These are phyloP conservation scores for Kwoniella shandongensis DNA, from an alignment of 768 basidiomycete genomes.

Conservation along the genomic window DNA sequence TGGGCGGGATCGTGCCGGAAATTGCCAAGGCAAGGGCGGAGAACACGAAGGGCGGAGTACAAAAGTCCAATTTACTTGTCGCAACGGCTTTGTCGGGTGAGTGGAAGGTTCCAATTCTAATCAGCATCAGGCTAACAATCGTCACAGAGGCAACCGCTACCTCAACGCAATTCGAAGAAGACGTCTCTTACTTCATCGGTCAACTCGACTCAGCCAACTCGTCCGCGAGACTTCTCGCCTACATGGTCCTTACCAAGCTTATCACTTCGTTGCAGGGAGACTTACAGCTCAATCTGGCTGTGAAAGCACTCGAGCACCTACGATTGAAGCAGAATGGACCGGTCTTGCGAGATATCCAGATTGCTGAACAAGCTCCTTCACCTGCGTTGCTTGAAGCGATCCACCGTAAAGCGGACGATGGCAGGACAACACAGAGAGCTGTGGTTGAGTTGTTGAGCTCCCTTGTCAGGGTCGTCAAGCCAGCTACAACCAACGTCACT, in stretches of 20 bases:
- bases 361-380: constrained; percentile 10
- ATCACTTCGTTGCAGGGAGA: constrained; percentile 62
- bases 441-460: constrained; percentile 33
- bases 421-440: constrained; percentile 31
- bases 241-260: constrained; percentile 66
- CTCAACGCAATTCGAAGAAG: constrained; percentile 57
- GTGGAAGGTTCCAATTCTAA: no score
- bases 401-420: constrained; percentile 27
- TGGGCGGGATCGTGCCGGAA: constrained; percentile 12
- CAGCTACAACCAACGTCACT: constrained; percentile 6
- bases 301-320: constrained; percentile 34
- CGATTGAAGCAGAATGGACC: background rate
- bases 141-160: constrained; percentile 65
- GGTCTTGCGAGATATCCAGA: constrained; percentile 9
- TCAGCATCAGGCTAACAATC: constrained; percentile 5
- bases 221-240: constrained; percentile 62
- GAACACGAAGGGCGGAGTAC: background rate
- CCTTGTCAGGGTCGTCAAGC: constrained; percentile 28
- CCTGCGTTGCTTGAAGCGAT: constrained; percentile 23
- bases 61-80: constrained; percentile 16
- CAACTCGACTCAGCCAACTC: constrained; percentile 60
- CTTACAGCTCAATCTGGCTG: constrained; percentile 62
- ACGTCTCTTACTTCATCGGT: constrained; percentile 59
- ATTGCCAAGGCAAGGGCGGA: constrained; percentile 10
- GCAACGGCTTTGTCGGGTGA: constrained; percentile 11